A percentile compares a stretch with the other conserved stretches of the same genome.
Conservation (phyloP, 768 basidiomycete genomes). For the Panus rudis region DNA sequence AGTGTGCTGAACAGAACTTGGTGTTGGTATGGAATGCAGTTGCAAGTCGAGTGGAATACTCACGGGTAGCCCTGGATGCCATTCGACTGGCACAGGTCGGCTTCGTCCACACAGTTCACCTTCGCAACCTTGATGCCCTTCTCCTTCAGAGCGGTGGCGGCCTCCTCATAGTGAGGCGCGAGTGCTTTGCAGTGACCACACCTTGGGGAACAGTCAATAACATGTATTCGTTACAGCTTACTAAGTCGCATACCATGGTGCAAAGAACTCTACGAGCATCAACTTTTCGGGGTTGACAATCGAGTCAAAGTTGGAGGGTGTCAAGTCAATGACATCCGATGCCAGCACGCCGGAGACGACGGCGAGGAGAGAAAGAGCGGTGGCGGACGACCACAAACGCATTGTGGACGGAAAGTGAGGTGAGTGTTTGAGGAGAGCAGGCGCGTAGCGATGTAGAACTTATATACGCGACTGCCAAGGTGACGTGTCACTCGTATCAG, state of each 20-base stretch:
- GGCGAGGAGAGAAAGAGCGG: slow-evolving; percentile 46
- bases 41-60: slow-evolving; percentile 29
- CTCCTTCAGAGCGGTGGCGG: slow-evolving; percentile 88
- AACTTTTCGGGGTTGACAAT: slow-evolving; percentile 60
- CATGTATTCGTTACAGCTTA: not conserved
- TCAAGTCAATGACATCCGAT: slow-evolving; percentile 81
- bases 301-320: slow-evolving; percentile 58
- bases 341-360: slow-evolving; percentile 46
- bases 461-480: no score
- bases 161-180: slow-evolving; percentile 90
- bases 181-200: slow-evolving; percentile 96
- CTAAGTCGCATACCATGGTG: slow-evolving; percentile 58
- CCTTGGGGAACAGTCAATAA: not conserved
- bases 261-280: slow-evolving; percentile 93
- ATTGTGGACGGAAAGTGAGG: slow-evolving; percentile 35
- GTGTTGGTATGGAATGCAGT: not conserved
- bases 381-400: slow-evolving; percentile 51
- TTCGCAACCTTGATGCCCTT: slow-evolving; percentile 89
- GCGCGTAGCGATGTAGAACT: no score
- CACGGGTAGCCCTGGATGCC: slow-evolving; percentile 94
- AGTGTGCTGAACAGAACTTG: slow-evolving; percentile 52
- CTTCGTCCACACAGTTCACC: slow-evolving; percentile 94
- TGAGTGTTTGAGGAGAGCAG: not conserved
- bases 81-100: slow-evolving; percentile 83
- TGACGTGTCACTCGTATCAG: slow-evolving; percentile 1